Base-by-base conservation (phyloP, 345 rosid species). In the Eucalyptus virginea region DNA sequence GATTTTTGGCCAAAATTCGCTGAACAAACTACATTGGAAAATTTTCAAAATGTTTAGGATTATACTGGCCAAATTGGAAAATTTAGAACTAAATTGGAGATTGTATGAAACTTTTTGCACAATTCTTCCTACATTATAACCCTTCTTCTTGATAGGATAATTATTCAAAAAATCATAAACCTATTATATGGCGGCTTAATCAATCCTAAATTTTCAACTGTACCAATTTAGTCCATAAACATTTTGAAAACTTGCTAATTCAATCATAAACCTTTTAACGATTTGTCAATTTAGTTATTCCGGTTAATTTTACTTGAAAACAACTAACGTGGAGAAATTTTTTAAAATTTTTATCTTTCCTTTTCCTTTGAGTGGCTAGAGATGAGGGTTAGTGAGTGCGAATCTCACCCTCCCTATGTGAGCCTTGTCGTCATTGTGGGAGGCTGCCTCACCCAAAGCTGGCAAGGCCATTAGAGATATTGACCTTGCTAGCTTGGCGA, bases 331-430 rank as follows among this genome's bases (percentile, higher is more conserved):
- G 23, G 23, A 51, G 2, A 19, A 9, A 4, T 56, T 9, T 56
- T 23, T 9, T 24, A 0, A 24, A 56, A 1, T 56, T 56, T 23
- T 23, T 56, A 52, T 56, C 30, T 56, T 56, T 56, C 62, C 62
- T 9, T 56, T 56, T 56, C 28, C 28, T 23, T 56, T 56, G 30
- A 56, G 11, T 24, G 13, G 30, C 62, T 1, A 56, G 1, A 56
- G 62, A 24, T 24, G 13, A 56, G 12, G 30, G 28, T 24, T 2
- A 0, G 62, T 56, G 28, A 56, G 62, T 1, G 2, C 0, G 1
- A 56, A 56, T 24, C 62, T 56, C 62, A 56, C 62, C 6, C 12
- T 24, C 30, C 13, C 6, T 56, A 10, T 23, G 28, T 24, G 62
- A 56, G 28, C 62, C 62, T 56, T 56, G 62, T 24, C 30, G 0